Evolutionary conservation across 75 land plant species (phyloP), one percentile per base, ranked within the genome.

Genomic region (Adiantum capillusveneris): DNA sequence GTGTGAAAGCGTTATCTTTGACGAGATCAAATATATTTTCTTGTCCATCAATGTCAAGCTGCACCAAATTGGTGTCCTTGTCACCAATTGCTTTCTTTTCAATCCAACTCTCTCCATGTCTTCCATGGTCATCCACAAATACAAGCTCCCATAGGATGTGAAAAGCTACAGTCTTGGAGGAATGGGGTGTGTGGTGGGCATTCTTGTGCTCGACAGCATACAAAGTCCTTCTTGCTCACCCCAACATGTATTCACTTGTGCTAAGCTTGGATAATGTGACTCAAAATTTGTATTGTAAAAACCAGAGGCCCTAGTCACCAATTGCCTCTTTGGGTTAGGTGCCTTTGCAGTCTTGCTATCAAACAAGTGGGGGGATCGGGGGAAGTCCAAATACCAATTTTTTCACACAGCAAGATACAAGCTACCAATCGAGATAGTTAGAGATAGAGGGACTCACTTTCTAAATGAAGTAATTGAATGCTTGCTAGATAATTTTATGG

Each of bases 151-250:
- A 16, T 74, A 69, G 28, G 62, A 81, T 34, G 46, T 78, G 31
- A 75, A 71, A 60, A 65, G 59, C 34, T 84, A 68, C 60, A 81
- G 74, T 57, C 70, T 84, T 2, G 25, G 75, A 0, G 87, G 87
- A 30, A 84, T 84, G 87, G 87, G 87, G 0, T 84, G 86, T 66
- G 70, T 76, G 54, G 80, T 84, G 0, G 73, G 69, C 29, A 42
- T 80, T 28, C 55, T 84, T 6, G 49, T 68, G 3, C 20, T 84
- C 11, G 62, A 70, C 44, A 13, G 80, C 75, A 2, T 39, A 50
- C 7, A 68, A 65, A 41, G 17, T 85, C 28, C 68, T 82, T 29
- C 52, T 57, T 28, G 65, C 57, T n/a, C 50, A 21, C 17, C 50
- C 12, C 50, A 21, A n/a, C 50, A 2, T 5, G 2, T 46, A 46